Evolutionary conservation across 345 rosid species (phyloP).

Genomic region (Corchorus olitorius): DNA sequence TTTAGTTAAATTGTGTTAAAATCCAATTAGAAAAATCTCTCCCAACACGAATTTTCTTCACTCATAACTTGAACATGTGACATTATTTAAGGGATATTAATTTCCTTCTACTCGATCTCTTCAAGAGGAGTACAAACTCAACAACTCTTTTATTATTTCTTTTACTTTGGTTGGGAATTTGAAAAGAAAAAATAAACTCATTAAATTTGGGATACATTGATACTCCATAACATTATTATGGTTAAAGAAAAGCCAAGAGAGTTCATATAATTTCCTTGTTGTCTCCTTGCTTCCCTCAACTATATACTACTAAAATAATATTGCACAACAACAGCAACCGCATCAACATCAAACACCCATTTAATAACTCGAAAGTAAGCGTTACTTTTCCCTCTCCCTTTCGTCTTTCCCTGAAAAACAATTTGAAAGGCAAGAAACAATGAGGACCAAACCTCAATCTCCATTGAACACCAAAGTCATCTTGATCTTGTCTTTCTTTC

Average conservation of each 20-base stretch:
- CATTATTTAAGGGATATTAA: no score
- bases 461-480: slow-evolving; percentile 11
- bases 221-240: no score
- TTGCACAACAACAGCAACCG: neutral
- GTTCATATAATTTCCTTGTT: neutral
- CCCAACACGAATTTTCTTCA: no score
- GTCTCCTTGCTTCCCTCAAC: neutral
- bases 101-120: no score
- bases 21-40: no score
- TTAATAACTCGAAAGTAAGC: neutral
- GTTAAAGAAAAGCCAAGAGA: neutral
- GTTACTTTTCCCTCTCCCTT: neutral
- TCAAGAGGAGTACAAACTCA: no score
- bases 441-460: slow-evolving; percentile 18
- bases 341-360: neutral
- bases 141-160: no score
- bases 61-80: no score
- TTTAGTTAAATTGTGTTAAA: no score
- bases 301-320: neutral
- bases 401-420: neutral
- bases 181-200: neutral
- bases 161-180: no score
- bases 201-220: neutral
- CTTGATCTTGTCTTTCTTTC: slow-evolving; percentile 10
- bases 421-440: neutral